Percentiles rank a stretch among this genome's conserved stretches.
Conservation (phyloP, 805 yeast genomes). For the Saccharomycopsis fermentans region DNA sequence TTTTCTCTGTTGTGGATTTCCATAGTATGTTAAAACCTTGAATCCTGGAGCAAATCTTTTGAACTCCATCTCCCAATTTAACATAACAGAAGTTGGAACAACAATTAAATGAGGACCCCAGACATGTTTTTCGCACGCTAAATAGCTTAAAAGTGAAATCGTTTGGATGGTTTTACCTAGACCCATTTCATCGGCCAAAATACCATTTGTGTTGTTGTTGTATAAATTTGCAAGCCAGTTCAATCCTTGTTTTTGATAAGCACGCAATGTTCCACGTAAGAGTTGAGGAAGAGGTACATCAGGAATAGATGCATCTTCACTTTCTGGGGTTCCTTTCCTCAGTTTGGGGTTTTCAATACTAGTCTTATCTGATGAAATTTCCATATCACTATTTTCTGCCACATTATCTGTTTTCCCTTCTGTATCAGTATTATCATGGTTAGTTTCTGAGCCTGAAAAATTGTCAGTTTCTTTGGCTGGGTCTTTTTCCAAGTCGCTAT, state of each 20-base stretch:
- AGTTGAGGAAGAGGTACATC: slow-evolving; percentile 61
- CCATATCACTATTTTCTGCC: slow-evolving; percentile 20
- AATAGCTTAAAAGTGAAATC: slow-evolving; percentile 69
- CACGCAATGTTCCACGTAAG: slow-evolving; percentile 74
- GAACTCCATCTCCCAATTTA: slow-evolving; percentile 99
- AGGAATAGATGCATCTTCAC: slow-evolving; percentile 33
- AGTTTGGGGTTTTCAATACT: neutral
- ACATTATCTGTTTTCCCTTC: slow-evolving; percentile 20
- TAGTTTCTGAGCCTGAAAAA: slow-evolving; percentile 3
- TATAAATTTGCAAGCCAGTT: slow-evolving; percentile 95
- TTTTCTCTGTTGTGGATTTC: slow-evolving; percentile 93
- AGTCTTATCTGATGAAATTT: slow-evolving; percentile 10
- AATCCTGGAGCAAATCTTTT: slow-evolving; percentile 97
- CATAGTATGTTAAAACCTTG: slow-evolving; percentile 90
- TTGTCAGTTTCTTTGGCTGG: slow-evolving; percentile 6
- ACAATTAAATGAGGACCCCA: slow-evolving; percentile 99
- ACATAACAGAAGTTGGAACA: slow-evolving; percentile 95
- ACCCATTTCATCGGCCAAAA: slow-evolving; percentile 98
- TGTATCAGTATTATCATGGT: neutral
- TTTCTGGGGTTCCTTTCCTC: slow-evolving; percentile 21
- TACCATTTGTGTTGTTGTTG: slow-evolving; percentile 89
- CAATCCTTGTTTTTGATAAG: slow-evolving; percentile 90
- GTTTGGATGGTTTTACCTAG: slow-evolving; percentile 96
- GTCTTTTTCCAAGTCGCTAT: slow-evolving; percentile 28
- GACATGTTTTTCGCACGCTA: slow-evolving; percentile 85